Conservation (phyloP, 2,329 filamentous ascomycete genomes). For the Colletotrichum gigasporum region DNA sequence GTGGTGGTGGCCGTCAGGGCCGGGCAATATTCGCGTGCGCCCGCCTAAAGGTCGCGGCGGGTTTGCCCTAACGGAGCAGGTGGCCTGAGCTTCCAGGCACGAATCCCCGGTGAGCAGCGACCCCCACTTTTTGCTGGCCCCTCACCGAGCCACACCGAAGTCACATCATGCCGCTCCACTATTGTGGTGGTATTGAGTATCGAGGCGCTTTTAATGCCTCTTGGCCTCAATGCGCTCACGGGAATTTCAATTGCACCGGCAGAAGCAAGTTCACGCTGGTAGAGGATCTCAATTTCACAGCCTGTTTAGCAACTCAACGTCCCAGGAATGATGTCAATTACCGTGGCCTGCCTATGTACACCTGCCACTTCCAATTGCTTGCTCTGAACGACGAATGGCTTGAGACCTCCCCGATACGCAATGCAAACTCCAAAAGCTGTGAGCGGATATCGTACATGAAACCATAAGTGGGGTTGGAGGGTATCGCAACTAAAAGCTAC, state of each 20-base stretch:
- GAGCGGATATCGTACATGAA: constrained; percentile 33
- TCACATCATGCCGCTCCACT: not conserved
- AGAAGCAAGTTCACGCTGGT: not conserved
- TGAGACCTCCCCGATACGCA: constrained; percentile 26
- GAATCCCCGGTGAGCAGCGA: constrained; percentile 14
- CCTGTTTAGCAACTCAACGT: not conserved
- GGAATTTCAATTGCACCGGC: no score
- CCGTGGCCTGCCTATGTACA: constrained; percentile 30
- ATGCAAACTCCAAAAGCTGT: constrained; percentile 28
- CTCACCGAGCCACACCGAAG: constrained; percentile 7
- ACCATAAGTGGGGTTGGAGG: constrained; percentile 33
- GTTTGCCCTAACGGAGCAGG: constrained; percentile 42
- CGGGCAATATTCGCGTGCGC: constrained; percentile 36
- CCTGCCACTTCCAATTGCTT: constrained; percentile 6
- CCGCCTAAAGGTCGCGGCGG: constrained; percentile 24
- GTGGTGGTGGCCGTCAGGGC: constrained; percentile 25
- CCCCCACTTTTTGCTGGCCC: no score
- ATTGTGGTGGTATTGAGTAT: no score
- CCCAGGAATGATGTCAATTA: constrained; percentile 25
- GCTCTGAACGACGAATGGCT: constrained; percentile 18
- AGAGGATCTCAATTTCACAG: not conserved
- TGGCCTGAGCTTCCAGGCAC: constrained; percentile 34
- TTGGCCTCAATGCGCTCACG: constrained; percentile 6
- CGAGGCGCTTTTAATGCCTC: no score
- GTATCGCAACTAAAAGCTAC: constrained; percentile 35